These are phyloP conservation scores for Dichotomocladium elegans DNA, from an alignment of 371 early-diverging fungal species.

Conservation along the genomic window DNA sequence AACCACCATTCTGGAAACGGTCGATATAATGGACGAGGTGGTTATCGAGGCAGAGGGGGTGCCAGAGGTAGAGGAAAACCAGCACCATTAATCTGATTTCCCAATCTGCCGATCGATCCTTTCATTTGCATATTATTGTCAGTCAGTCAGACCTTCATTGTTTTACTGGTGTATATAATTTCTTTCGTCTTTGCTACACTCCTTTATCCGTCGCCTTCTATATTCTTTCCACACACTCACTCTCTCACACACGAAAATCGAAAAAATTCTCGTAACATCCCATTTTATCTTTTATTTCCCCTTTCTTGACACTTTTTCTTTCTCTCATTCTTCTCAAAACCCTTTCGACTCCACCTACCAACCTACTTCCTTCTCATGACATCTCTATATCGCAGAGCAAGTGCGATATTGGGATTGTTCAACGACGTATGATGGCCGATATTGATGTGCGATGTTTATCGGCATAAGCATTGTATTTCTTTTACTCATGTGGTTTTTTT, in stretches of 20 bases:
- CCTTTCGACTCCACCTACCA: too few relatives aligned
- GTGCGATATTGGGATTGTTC: not conserved
- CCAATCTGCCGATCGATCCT: too few relatives aligned
- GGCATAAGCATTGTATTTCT: not conserved
- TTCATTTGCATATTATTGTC: too few relatives aligned
- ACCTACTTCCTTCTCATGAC: not conserved
- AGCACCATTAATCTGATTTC: too few relatives aligned
- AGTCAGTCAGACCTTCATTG: too few relatives aligned
- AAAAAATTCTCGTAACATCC: too few relatives aligned
- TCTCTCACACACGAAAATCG: too few relatives aligned
- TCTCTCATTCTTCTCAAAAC: not conserved
- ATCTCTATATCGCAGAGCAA: not conserved
- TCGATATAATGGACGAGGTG: not conserved
- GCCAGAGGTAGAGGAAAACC: not conserved
- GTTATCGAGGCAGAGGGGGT: not conserved
- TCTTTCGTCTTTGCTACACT: too few relatives aligned
- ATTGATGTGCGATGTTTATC: not conserved
- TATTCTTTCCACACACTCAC: too few relatives aligned
- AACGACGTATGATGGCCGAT: not conserved
- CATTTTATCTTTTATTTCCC: not conserved
- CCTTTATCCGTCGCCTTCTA: too few relatives aligned
- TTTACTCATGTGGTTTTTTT: not conserved
- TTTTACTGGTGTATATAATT: too few relatives aligned
- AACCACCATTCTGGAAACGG: too few relatives aligned
- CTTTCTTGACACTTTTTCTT: not conserved